Evolutionary conservation across 805 yeast species (phyloP).

Genomic region (Saturnispora mendoncae): DNA sequence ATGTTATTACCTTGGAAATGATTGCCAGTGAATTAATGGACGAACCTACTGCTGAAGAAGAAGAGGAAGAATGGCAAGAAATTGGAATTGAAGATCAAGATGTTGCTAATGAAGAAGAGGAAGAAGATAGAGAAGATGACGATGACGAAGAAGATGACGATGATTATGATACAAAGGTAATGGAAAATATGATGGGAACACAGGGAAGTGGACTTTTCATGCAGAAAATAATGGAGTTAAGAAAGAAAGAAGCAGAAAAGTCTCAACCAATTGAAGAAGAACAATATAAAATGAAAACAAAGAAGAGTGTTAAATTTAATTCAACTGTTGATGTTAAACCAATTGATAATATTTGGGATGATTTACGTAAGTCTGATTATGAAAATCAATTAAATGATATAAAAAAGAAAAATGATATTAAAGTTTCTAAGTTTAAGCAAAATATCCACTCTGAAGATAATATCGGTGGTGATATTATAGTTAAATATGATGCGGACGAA

Average conservation of each 20-base stretch:
- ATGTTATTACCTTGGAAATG: conserved; percentile 44
- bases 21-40: conserved; percentile 39
- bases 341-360: conserved; percentile 47
- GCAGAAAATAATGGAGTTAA: conserved; percentile 31
- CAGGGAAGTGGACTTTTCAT: conserved; percentile 33
- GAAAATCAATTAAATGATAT: conserved; percentile 13
- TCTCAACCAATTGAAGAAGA: background rate
- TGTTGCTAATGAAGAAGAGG: conserved; percentile 11
- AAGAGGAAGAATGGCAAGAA: conserved; percentile 12
- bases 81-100: conserved; percentile 19
- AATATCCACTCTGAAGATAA: conserved; percentile 8
- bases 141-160: conserved; percentile 14
- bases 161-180: conserved; percentile 8
- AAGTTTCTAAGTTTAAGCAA: conserved; percentile 16
- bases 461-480: background rate
- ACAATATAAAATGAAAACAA: conserved; percentile 10
- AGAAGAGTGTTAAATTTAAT: conserved; percentile 48
- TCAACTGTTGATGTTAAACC: conserved; percentile 47
- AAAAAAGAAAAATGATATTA: conserved; percentile 1
- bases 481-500: background rate
- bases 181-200: conserved; percentile 17
- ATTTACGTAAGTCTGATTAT: conserved; percentile 27
- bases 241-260: conserved; percentile 11
- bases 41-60: conserved; percentile 19
- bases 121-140: conserved; percentile 10